These are phyloP conservation scores for Starmerella potacharoeniae DNA, from an alignment of 805 yeast species.

Conservation along the genomic window DNA sequence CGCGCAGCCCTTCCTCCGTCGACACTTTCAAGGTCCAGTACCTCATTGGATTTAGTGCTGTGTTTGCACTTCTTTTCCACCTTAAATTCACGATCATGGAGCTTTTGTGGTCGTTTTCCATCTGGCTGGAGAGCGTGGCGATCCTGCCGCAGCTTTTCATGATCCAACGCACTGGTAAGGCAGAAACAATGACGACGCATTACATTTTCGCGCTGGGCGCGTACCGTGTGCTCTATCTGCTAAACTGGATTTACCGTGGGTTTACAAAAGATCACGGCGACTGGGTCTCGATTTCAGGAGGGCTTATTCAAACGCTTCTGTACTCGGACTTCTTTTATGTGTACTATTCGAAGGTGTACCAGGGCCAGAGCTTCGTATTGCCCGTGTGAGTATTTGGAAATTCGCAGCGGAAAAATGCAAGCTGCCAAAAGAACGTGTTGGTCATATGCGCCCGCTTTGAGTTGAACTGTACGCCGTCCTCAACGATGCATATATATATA, in stretches of 20 bases:
- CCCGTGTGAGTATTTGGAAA: slow-evolving; percentile 32
- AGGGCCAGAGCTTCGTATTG: slow-evolving; percentile 63
- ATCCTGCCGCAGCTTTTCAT: slow-evolving; percentile 87
- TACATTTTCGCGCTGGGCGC: slow-evolving; percentile 88
- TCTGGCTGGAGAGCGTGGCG: slow-evolving; percentile 89
- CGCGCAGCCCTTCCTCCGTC: slow-evolving; percentile 42
- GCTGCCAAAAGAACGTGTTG: neutral
- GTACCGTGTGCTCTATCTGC: slow-evolving; percentile 80
- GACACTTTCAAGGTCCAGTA: slow-evolving; percentile 69
- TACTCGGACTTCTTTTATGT: slow-evolving; percentile 94
- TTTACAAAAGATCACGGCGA: slow-evolving; percentile 41
- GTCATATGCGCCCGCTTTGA: too few relatives aligned
- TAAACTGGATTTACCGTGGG: slow-evolving; percentile 91
- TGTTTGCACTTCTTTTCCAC: slow-evolving; percentile 52
- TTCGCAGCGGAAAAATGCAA: neutral
- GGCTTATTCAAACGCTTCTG: slow-evolving; percentile 70
- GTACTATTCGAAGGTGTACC: slow-evolving; percentile 68
- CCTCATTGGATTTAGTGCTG: slow-evolving; percentile 49
- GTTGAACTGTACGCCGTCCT: too few relatives aligned
- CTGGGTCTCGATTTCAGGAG: slow-evolving; percentile 61
- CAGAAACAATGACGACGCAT: slow-evolving; percentile 77
- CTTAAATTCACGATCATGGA: slow-evolving; percentile 49
- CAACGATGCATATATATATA: too few relatives aligned
- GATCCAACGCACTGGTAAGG: slow-evolving; percentile 80
- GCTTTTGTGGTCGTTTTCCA: slow-evolving; percentile 68